Evolutionary conservation across 2,329 filamentous ascomycete genomes (phyloP), one percentile per base, ranked within the genome.

Genomic region (Venturiaceae sp.): DNA sequence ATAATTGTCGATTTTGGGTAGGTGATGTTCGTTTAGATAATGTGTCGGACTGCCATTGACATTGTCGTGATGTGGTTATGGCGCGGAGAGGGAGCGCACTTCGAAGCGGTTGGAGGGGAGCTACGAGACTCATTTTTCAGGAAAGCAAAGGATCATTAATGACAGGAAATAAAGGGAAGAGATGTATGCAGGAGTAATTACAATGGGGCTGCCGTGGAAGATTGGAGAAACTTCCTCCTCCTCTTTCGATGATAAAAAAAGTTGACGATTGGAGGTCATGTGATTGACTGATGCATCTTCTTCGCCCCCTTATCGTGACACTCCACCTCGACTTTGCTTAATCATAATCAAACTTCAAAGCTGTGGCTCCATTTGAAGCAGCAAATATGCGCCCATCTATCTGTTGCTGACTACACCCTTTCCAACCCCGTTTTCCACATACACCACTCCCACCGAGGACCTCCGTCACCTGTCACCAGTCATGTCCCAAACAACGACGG

Each of bases 41-140:
- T 3, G 44, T 60, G 60, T 67, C 64, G 28, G 62, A 61, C 37
- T 66, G 61, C 58, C 50, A 37, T 53, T 62, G 62, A 58, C 63
- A 66, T 55, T 63, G 44, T 58, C 67, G 60, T 57, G 66, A 64
- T 55, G 64, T 65, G 30, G 71, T 66, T 53, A 71, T 60, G 33
- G 70, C 57, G 54, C 69, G 69, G 32, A 71, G 60, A 55, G 69
- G 69, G 37, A 64, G 61, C 39, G 68, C 66, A 32, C 66, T 66
- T 62, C 67, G 69, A 2, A 68, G 64, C n/a, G 72, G 61, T 21
- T 71, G 58, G 33, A 66, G 64, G 21, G 71, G 66, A 56, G 66
- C 66, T 63, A 68, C 65, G 57, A 72, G 37, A 62, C 70, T 72
- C 71, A 73, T 73, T 33, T 30, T 28, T 30, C 5, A 30, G 21